Evolutionary conservation across 2,329 filamentous ascomycete genomes (phyloP).

Genomic region (Pestalotiopsis sp.): DNA sequence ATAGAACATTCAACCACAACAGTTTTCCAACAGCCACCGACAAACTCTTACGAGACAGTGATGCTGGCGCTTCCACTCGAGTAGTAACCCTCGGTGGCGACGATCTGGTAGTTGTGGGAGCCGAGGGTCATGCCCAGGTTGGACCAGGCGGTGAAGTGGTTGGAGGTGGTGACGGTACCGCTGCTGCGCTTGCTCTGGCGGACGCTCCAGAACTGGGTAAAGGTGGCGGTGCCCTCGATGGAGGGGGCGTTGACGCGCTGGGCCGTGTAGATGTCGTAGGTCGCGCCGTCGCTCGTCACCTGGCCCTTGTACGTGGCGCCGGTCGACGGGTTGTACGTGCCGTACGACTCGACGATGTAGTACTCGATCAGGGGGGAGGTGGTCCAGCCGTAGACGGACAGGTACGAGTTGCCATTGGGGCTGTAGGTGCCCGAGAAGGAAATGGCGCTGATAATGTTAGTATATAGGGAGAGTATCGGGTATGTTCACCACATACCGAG

Average conservation of each 20-base stretch:
- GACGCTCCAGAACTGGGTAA: slow-evolving; percentile 52
- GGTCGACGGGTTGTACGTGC: slow-evolving; percentile 41
- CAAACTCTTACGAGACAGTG: slow-evolving; percentile 7
- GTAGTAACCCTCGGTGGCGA: slow-evolving; percentile 38
- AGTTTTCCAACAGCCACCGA: neutral
- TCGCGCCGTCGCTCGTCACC: slow-evolving; percentile 32
- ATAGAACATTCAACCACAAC: neutral
- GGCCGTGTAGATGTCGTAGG: slow-evolving; percentile 36
- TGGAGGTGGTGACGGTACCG: slow-evolving; percentile 27
- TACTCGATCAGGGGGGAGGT: slow-evolving; percentile 41
- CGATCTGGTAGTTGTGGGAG: slow-evolving; percentile 32
- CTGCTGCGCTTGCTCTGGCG: slow-evolving; percentile 43
- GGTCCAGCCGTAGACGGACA: slow-evolving; percentile 43
- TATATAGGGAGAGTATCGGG: neutral
- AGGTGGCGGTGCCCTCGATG: slow-evolving; percentile 47
- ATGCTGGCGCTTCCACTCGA: slow-evolving; percentile 42
- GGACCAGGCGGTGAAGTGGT: slow-evolving; percentile 33
- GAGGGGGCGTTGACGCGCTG: slow-evolving; percentile 39
- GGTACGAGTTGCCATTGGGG: slow-evolving; percentile 47
- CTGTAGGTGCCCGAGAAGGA: slow-evolving; percentile 48
- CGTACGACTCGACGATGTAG: slow-evolving; percentile 42
- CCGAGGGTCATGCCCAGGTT: slow-evolving; percentile 26
- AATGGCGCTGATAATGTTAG: slow-evolving; percentile 37
- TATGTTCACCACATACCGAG: slow-evolving; percentile 13
- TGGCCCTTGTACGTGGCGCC: slow-evolving; percentile 33